A percentile compares a stretch with the other conserved stretches of the same genome.
Conservation (phyloP, 176 grass and related monocot species). For the Otatea glauca region DNA sequence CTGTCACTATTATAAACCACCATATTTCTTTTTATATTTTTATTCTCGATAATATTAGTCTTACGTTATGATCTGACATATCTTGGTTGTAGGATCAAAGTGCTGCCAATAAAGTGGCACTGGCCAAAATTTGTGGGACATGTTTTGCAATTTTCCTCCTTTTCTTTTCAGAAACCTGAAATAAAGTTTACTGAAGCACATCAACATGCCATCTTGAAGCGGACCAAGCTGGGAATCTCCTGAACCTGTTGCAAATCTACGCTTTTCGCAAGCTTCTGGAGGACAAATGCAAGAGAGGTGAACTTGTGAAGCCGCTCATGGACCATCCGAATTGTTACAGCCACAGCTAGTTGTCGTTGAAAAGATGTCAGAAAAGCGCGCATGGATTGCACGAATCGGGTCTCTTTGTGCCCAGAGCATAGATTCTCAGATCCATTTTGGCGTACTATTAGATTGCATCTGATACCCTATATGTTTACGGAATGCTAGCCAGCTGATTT, state of each 20-base stretch:
- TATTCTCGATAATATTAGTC: not conserved
- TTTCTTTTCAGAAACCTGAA: slow-evolving; percentile 23
- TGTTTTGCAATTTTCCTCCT: not conserved
- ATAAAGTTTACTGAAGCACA: slow-evolving; percentile 23
- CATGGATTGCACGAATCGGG: slow-evolving; percentile 34
- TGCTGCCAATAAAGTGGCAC: slow-evolving; percentile 7
- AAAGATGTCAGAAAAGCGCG: slow-evolving; percentile 27
- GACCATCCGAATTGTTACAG: slow-evolving; percentile 35
- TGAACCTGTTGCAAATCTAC: slow-evolving; percentile 29
- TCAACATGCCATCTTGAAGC: slow-evolving; percentile 46
- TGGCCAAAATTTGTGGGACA: slow-evolving; percentile 16
- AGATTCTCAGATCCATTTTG: slow-evolving; percentile 43
- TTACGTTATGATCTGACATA: not conserved
- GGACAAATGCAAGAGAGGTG: slow-evolving; percentile 1
- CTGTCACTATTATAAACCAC: not conserved
- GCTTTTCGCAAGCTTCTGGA: slow-evolving; percentile 26
- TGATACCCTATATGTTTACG: slow-evolving; percentile 10
- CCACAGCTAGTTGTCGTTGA: slow-evolving; percentile 23
- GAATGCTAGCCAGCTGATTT: slow-evolving; percentile 35
- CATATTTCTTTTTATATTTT: not conserved
- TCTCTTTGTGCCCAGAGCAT: slow-evolving; percentile 11
- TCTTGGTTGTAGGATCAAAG: not conserved
- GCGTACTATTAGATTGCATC: slow-evolving; percentile 36
- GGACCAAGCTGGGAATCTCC: slow-evolving; percentile 34
- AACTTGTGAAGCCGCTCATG: slow-evolving; percentile 25